Conservation (phyloP, 805 yeast species). For the Lachancea fermentati region DNA sequence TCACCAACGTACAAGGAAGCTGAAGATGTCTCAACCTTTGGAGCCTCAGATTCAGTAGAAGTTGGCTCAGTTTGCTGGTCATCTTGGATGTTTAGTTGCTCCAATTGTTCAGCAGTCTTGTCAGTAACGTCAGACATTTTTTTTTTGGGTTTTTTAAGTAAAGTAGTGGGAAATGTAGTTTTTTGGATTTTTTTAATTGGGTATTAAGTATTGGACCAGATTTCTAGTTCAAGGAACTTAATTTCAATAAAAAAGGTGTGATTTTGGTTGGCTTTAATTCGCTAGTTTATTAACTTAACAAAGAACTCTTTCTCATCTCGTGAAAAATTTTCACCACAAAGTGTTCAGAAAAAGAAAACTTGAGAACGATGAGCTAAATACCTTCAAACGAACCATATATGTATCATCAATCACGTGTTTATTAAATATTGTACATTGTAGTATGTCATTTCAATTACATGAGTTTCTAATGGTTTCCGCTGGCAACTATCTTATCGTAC, state of each 20-base stretch:
- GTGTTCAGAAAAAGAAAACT: no score
- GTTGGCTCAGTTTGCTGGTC: constrained; percentile 25
- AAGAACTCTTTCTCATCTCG: constrained; percentile 1
- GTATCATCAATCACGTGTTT: no score
- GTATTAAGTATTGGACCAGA: constrained; percentile 7
- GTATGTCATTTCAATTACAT: no score
- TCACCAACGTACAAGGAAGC: constrained; percentile 97
- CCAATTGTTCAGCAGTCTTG: constrained; percentile 34
- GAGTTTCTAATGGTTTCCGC: no score
- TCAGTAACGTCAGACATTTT: constrained; percentile 35
- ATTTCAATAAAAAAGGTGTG: constrained; percentile 8
- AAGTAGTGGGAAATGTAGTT: constrained; percentile 5
- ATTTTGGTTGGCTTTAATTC: constrained; percentile 6
- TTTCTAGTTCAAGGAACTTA: constrained; percentile 7
- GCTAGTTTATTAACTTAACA: constrained; percentile 1
- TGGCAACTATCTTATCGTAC: constrained; percentile 52
- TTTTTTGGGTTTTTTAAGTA: constrained; percentile 7
- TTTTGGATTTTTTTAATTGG: constrained; percentile 5
- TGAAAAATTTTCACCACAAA: constrained; percentile 6
- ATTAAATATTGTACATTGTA: no score
- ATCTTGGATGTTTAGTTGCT: constrained; percentile 30
- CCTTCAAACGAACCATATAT: no score
- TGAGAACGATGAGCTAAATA: no score
- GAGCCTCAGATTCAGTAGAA: constrained; percentile 30
- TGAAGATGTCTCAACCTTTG: constrained; percentile 48